Conservation (phyloP, 768 basidiomycete species). For the Pleurotus pulmonarius region DNA sequence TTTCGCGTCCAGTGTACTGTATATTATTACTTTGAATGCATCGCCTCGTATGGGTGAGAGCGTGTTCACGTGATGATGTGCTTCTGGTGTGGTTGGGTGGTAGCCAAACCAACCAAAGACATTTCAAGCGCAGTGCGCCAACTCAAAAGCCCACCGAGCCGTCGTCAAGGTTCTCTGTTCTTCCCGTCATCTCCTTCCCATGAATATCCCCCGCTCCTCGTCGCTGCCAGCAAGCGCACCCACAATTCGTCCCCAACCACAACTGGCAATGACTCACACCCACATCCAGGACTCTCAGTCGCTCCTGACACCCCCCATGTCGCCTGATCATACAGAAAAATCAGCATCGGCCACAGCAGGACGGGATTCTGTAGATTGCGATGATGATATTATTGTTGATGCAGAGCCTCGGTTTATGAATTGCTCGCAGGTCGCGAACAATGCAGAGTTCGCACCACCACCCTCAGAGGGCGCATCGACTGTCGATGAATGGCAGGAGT, state of each 20-base stretch:
- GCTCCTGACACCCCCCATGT: constrained; percentile 72
- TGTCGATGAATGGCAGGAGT: constrained; percentile 16
- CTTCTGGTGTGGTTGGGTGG: background rate
- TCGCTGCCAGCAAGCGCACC: constrained; percentile 10
- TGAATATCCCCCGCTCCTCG: constrained; percentile 12
- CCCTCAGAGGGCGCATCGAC: constrained; percentile 14
- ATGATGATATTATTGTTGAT: constrained; percentile 34
- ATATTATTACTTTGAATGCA: background rate
- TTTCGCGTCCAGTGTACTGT: too few relatives aligned
- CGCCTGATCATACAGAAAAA: constrained; percentile 50
- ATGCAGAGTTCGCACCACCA: constrained; percentile 3
- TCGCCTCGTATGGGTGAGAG: background rate
- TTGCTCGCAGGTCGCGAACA: background rate
- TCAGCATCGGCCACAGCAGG: background rate
- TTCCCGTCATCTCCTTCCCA: constrained; percentile 8
- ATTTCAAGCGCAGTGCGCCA: constrained; percentile 2
- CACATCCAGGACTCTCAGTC: constrained; percentile 45
- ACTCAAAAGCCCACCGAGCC: constrained; percentile 1
- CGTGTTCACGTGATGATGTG: background rate
- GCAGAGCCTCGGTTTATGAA: constrained; percentile 25
- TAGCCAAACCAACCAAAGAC: background rate
- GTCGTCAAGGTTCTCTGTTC: constrained; percentile 19
- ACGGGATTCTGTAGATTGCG: constrained; percentile 10
- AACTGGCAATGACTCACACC: constrained; percentile 21
- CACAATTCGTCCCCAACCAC: constrained; percentile 11